Conservation (phyloP, 306 rosid genomes). For the Cucurbita maxima region DNA sequence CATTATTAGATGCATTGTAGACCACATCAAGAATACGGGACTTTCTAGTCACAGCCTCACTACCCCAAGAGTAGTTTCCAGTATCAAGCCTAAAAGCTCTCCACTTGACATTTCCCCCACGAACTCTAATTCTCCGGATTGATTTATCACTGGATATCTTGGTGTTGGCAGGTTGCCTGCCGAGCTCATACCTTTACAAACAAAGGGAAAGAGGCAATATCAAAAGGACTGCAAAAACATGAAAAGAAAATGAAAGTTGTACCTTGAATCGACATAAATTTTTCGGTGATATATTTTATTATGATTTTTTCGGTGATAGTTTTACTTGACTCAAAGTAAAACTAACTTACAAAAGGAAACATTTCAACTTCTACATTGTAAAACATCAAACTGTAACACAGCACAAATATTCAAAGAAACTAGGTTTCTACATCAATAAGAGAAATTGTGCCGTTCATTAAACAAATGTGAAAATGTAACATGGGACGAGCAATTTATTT, state of each 20-base stretch:
- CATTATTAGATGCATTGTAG: conserved; percentile 2
- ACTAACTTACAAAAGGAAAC: background rate
- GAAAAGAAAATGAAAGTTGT: background rate
- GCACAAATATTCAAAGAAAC: background rate
- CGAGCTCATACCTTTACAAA: conserved; percentile 1
- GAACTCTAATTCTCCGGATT: background rate
- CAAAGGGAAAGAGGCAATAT: background rate
- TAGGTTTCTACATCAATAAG: background rate
- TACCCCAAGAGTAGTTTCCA: conserved; percentile 4
- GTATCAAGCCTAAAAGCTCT: conserved; percentile 3
- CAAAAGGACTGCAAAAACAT: background rate
- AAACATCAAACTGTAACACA: background rate
- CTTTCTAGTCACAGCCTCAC: conserved; percentile 1
- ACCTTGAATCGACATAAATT: background rate
- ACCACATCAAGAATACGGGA: conserved; percentile 6
- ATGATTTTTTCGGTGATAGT: no score
- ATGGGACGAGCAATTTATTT: background rate
- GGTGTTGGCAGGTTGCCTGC: conserved; percentile 6
- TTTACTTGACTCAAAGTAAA: no score
- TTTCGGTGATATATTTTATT: no score
- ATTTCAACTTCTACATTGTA: background rate
- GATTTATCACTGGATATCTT: conserved; percentile 2
- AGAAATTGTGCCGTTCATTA: background rate
- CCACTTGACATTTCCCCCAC: conserved; percentile 2
- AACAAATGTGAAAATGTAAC: background rate